Evolutionary conservation across 2,329 filamentous ascomycete species (phyloP).

Genomic region (Verticillium longisporum): DNA sequence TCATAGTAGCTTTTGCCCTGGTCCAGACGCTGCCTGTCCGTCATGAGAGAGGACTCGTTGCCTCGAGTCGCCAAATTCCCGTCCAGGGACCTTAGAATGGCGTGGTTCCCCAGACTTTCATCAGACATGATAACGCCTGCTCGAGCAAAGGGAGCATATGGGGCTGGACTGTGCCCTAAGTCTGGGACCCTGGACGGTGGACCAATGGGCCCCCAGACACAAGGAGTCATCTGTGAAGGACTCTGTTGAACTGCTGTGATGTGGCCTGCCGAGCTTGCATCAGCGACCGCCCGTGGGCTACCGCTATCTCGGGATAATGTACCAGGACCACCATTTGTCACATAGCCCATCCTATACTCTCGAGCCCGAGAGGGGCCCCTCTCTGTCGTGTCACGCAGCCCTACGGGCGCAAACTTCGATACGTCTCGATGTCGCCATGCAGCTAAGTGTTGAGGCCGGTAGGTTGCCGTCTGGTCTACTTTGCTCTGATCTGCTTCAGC

Average conservation of each 20-base stretch:
- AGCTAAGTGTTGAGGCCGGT: not conserved
- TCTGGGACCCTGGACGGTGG: conserved; percentile 14
- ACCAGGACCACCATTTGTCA: not conserved
- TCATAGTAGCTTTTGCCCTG: not conserved
- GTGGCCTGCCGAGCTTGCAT: not conserved
- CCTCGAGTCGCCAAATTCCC: not conserved
- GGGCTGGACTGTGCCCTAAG: not conserved
- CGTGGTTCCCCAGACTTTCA: not conserved
- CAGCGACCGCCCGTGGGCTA: not conserved
- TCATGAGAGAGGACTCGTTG: not conserved
- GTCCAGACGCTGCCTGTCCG: not conserved
- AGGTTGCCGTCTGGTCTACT: not conserved
- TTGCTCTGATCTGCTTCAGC: not conserved
- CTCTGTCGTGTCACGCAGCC: not conserved
- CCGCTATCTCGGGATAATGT: not conserved
- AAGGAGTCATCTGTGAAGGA: conserved; percentile 10
- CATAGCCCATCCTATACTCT: not conserved
- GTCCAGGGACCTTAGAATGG: not conserved
- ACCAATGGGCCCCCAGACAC: conserved; percentile 21
- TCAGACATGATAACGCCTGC: not conserved
- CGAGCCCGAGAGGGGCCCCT: not conserved
- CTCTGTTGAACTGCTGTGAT: not conserved
- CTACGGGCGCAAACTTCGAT: not conserved
- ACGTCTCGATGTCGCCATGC: not conserved
- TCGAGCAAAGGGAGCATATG: not conserved